Evolutionary conservation across 257 asterid species (phyloP), one percentile per base, ranked within the genome.

Genomic region (Solanum paucissectum): DNA sequence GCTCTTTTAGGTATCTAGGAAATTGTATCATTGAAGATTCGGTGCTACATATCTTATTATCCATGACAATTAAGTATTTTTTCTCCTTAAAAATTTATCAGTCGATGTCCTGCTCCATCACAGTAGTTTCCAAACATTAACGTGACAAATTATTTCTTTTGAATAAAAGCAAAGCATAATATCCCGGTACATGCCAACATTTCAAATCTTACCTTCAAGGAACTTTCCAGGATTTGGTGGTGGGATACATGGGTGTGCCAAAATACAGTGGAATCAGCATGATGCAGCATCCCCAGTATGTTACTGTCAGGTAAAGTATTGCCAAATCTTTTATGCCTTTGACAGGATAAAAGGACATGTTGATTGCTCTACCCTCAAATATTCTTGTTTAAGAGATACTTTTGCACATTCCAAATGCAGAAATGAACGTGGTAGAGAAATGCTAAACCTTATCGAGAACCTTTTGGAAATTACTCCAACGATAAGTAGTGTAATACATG

Each of bases 241-340:
- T 97, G 62, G 99, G 99, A 72, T 97, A 95, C 95, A 97, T 97
- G 98, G 99, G 98, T 37, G 99, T 97, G 69, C 99, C 99, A 11
- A 97, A 97, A 88, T 94, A 94, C 90, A 90, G 93, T 69, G 98
- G 98, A 76, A 90, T 97, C 89, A 92, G 95, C 94, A 95, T 95
- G 98, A 91, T 96, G 29, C 94, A 94, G 44, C 99, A 97, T 91
- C 99, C 98, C 68, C 99, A 97, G 88, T 97, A 95, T 91, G 93
- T 97, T 85, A 97, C 99, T 75, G 93, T 97, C 86, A 94, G 99
- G 99, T 97, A 88, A 92, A 84, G 46, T 73, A 25, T 34, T 88
- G 88, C 72, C 88, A 27, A 52, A 72, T 88, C 38, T 29, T 74
- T 21, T 36, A 21, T 68, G 23, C 18, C 33, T 76, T 38, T 76